Evolutionary conservation across 805 yeast species (phyloP).

Genomic region (Cyberlindnera euphorbiae): DNA sequence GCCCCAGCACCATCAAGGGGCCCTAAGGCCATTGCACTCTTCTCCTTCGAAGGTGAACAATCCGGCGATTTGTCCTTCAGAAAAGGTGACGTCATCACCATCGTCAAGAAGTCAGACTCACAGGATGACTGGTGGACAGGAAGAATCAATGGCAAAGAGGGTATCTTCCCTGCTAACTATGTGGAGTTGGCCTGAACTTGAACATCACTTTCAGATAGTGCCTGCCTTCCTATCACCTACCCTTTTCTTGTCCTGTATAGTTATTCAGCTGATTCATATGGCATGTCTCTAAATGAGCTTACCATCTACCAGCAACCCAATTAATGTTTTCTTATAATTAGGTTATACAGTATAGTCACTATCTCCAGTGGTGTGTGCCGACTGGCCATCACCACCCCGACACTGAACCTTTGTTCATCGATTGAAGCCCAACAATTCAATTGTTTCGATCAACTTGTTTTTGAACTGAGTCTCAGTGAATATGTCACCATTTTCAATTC

Average conservation of each 20-base stretch:
- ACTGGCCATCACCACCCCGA: background rate
- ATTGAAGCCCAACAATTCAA: slow-evolving; percentile 24
- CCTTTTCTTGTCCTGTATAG: no score
- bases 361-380: background rate
- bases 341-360: background rate
- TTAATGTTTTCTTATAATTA: background rate
- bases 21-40: slow-evolving; percentile 86
- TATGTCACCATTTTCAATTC: slow-evolving; percentile 15
- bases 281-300: no score
- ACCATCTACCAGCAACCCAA: no score
- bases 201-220: no score
- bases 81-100: slow-evolving; percentile 90
- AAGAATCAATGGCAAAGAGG: slow-evolving; percentile 72
- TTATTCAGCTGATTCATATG: no score
- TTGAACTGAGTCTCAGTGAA: slow-evolving; percentile 11
- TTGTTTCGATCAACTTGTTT: slow-evolving; percentile 15
- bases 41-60: slow-evolving; percentile 87
- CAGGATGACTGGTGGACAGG: slow-evolving; percentile 99
- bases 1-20: slow-evolving; percentile 27
- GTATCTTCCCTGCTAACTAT: slow-evolving; percentile 96
- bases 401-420: slow-evolving; percentile 8
- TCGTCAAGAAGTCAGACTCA: slow-evolving; percentile 80
- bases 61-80: slow-evolving; percentile 88
- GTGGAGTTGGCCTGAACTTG: slow-evolving; percentile 56
- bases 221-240: no score